Evolutionary conservation across 345 rosid genomes (phyloP), one percentile per base, ranked within the genome.

Genomic region (Sonneratia caseolaris): DNA sequence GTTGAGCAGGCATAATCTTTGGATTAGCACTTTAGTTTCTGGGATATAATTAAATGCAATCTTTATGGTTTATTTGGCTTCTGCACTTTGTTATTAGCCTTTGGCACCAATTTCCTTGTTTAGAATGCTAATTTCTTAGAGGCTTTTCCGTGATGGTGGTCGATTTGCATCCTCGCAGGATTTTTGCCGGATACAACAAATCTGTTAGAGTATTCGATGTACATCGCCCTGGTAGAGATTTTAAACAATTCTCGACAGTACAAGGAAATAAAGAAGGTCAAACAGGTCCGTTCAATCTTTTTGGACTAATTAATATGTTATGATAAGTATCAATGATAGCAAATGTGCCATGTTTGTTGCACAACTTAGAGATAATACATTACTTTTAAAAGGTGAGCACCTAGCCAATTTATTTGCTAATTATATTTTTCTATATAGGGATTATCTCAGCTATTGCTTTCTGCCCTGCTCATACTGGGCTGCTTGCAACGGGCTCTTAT

Each of bases 201-300:
- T 81, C 83, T 67, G 55, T 95, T 10, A 86, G 99, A 82, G 87
- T 86, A 65, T 95, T 95, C 78, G 97, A 95, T 68, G 68, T 95
- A 75, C 99, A 95, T 76, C 96, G 94, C 64, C 99, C 99, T 43
- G 98, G 98, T 80, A 86, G 99, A 84, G 99, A 92, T 78, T 92
- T 87, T 68, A 72, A 76, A 49, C 89, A 84, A 68, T 81, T 85
- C 81, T 86, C 97, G 47, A 95, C 94, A 16, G 70, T 86, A 67
- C 87, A 92, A 74, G 88, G 88, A 80, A 88, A 90, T 27, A 92
- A 92, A 83, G 97, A 95, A 51, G 98, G 99, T 64, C 99, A 95
- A 82, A 80, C 93, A 73, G 98, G 99, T 90, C 6, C n/a, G 48
- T 65, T 68, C 19, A 74, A 32, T 35, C 35, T 2, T 37, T 19